Evolutionary conservation across 306 rosid genomes (phyloP), one percentile per base, ranked within the genome.

Genomic region (Myrica gale): DNA sequence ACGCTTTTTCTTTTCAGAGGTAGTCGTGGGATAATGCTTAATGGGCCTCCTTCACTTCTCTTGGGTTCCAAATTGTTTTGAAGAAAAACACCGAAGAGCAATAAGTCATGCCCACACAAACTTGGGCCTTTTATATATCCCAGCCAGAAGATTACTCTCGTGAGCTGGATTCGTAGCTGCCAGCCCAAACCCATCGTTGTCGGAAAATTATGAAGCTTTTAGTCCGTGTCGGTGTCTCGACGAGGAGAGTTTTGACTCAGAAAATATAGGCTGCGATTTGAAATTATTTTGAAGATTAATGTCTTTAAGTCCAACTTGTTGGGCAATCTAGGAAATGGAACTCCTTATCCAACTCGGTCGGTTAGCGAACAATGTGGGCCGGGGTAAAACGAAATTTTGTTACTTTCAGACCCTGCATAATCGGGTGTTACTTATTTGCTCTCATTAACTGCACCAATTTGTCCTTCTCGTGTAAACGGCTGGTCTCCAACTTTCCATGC

Each of bases 381-480:
- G 32, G 32, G 57, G 7, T 12, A 53, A 16, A 61, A n/a, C 7
- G 0, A 55, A 60, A 26, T 4, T 9, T 17, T 11, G 7, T 63
- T 63, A 37, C 6, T 63, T 63, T 41, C 69, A 2, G 69, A 63
- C 69, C 69, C 69, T 39, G 45, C 23, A 63, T 39, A 39, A 16
- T 63, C 69, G 13, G 23, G 47, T 15, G 8, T 17, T 39, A 39
- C 19, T 19, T 39, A 41, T 37, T 63, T 41, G 23, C 3, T 63
- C 69, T 63, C 46, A 15, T 5, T 41, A 63, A 63, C 47, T 41
- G 20, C 19, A 8, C 47, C 20, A 16, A 39, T 67, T 20, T 67
- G 54, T 26, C 74, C 13, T 56, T 43, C 4, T 63, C 47, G 47
- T 63, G 43, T 37, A 63, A 39, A 15, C 9, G 47, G 42, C 41